phyloP scores from a whole-genome alignment of 768 basidiomycete genomes.

The Jaapia argillacea region DNA sequence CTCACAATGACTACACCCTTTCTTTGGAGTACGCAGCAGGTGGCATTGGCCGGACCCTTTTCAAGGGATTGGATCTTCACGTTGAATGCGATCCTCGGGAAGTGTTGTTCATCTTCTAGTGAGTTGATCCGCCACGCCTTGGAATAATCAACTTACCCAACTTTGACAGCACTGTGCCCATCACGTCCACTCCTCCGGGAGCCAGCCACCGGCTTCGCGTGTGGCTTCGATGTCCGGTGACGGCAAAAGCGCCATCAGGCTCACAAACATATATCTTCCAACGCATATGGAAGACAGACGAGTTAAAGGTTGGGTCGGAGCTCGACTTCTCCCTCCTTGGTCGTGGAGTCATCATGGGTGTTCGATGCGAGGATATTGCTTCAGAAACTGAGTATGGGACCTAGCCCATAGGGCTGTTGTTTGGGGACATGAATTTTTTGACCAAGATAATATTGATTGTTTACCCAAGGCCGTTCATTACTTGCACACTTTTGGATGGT shows the following conservation, averaged over 20 bases:
- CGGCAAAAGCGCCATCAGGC: too few species aligned
- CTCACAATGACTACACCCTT: conserved; percentile 39
- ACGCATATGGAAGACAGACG: conserved; percentile 55
- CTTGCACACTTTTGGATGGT: too few species aligned
- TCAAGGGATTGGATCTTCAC: conserved; percentile 41
- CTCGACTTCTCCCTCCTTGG: conserved; percentile 46
- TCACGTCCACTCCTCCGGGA: too few species aligned
- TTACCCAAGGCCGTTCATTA: too few species aligned
- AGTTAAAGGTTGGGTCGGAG: conserved; percentile 47
- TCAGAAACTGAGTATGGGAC: too few species aligned
- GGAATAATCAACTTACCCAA: conserved; percentile 1
- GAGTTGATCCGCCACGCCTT: conserved; percentile 19
- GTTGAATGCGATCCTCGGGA: conserved; percentile 46
- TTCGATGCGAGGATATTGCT: too few species aligned
- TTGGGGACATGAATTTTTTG: too few species aligned
- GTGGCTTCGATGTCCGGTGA: too few species aligned
- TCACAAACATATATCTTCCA: conserved; percentile 52
- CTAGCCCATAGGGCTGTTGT: too few species aligned
- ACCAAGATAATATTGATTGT: too few species aligned
- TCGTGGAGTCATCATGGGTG: conserved; percentile 40
- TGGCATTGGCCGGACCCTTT: conserved; percentile 44
- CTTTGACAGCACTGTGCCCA: too few species aligned
- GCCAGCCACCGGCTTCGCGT: too few species aligned
- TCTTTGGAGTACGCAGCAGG: conserved; percentile 57
- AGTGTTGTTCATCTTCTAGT: conserved; percentile 58